These are phyloP conservation scores for Phragmites australis DNA, from an alignment of 176 grass and related monocot genomes.

Conservation along the genomic window DNA sequence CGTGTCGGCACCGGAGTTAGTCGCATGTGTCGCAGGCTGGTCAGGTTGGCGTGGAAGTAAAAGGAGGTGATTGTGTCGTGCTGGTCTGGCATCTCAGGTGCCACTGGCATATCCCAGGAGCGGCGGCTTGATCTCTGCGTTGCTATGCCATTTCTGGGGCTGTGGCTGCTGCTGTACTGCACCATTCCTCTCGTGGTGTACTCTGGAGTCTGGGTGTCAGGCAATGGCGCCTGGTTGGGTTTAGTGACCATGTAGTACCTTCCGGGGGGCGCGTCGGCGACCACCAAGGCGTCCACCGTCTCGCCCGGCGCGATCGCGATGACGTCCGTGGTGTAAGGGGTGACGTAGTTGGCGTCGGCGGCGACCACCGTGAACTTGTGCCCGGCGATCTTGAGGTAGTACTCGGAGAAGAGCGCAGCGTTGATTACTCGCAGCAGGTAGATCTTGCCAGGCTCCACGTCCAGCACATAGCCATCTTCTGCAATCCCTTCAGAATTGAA, in stretches of 20 bases:
- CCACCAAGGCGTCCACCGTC: conserved; percentile 6
- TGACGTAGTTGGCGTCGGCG: neutral
- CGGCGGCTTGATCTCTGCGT: neutral
- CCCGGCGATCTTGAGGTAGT: neutral
- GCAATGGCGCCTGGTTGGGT: neutral
- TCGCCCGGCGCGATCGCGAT: conserved; percentile 13
- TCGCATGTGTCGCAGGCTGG: too few species aligned
- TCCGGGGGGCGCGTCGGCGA: neutral
- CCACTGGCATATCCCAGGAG: neutral
- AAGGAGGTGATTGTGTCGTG: neutral
- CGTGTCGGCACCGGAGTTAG: neutral
- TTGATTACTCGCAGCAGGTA: too few species aligned
- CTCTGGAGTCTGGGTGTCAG: neutral
- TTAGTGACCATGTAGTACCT: conserved; percentile 22
- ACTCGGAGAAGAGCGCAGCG: neutral
- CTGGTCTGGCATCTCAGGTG: neutral
- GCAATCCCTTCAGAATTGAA: too few species aligned
- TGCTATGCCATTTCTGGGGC: too few species aligned
- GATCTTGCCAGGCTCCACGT: too few species aligned
- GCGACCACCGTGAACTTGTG: conserved; percentile 8
- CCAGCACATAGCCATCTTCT: too few species aligned
- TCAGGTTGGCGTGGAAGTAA: conserved; percentile 26
- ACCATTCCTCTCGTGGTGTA: neutral
- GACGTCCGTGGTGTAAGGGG: conserved; percentile 16
- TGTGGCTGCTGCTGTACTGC: too few species aligned